Base-by-base conservation (phyloP, 257 asterid species). In the Thymus mandschuricus region DNA sequence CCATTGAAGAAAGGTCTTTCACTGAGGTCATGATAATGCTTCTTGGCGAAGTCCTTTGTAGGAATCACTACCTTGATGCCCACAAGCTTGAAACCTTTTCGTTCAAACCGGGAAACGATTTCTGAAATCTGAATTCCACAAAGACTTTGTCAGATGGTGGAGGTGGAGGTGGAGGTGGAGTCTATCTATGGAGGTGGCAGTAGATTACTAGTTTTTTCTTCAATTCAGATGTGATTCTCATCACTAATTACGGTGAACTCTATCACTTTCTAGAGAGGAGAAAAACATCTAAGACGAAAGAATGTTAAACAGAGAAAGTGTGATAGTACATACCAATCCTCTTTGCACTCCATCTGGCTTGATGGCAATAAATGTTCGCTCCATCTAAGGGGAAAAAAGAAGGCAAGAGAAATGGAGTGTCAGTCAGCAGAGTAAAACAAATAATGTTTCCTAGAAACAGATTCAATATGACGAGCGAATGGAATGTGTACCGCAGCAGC, bases 331-430 rank as follows among this genome's bases (percentile, higher is more conserved):
- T 92, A 95, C 99, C 99, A 95, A 78, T 70, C 97, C 98, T 81
- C 99, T 90, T 72, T 95, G 99, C 70, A 92, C 98, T 74, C 99
- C 99, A 85, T 92, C 99, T 8, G 99, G 98, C 85, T 95, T 95
- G 85, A 95, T 95, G 78, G 99, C 98, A 65, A 95, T 95, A 72
- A 95, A 95, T 69, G 97, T 89, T 43, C 91, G 88, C 82, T 95
- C 99, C 90, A 86, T 64, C 99, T 95, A 49, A 51, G 67, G 54
- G 21, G 21, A 0, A 21, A 21, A 21, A 21, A 68, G 75, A 45
- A 75, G 48, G 2, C 8, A 72, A 30, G 60, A 62, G 58, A 66
- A 31, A 55, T 10, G 69, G 13, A 71, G 31, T 21, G 44, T 78
- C 74, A 77, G 83, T 69, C 71, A 78, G 49, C 50, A 43, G 64